Conservation (phyloP, 2,329 filamentous ascomycete genomes). For the Seiridium cupressi region DNA sequence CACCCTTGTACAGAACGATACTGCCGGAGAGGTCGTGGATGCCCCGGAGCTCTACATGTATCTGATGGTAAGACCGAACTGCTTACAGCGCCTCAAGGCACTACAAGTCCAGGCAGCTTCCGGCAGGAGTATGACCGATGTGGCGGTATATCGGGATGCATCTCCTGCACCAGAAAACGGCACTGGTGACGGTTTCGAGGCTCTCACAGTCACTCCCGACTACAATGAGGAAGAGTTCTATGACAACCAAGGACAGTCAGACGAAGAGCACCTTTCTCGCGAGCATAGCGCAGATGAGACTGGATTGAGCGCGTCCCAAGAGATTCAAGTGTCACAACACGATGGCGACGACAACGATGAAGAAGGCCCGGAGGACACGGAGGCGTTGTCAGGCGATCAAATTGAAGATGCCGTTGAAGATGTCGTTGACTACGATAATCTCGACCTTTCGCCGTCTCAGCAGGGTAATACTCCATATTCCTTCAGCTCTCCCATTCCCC, state of each 20-base stretch:
- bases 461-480: slow-evolving; percentile 23
- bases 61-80: slow-evolving; percentile 29
- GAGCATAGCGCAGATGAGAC: not conserved
- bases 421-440: slow-evolving; percentile 17
- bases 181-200: not conserved
- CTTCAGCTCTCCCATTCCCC: slow-evolving; percentile 6
- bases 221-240: slow-evolving; percentile 2
- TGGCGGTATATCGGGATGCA: slow-evolving; percentile 25
- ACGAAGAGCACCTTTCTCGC: not conserved
- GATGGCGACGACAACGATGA: slow-evolving; percentile 21
- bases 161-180: not conserved
- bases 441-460: slow-evolving; percentile 19
- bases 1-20: slow-evolving; percentile 26
- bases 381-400: not conserved
- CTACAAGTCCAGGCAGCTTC: slow-evolving; percentile 27
- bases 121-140: slow-evolving; percentile 28
- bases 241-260: slow-evolving; percentile 1
- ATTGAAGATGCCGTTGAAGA: slow-evolving; percentile 4
- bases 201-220: not conserved
- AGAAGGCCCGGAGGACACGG: not conserved
- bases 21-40: slow-evolving; percentile 17
- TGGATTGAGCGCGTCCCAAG: not conserved
- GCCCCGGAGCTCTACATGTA: slow-evolving; percentile 26
- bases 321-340: slow-evolving; percentile 11
- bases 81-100: slow-evolving; percentile 27